Conservation (phyloP, 1,139 yeast species). For the Keqinozyma sinolaborantium region DNA sequence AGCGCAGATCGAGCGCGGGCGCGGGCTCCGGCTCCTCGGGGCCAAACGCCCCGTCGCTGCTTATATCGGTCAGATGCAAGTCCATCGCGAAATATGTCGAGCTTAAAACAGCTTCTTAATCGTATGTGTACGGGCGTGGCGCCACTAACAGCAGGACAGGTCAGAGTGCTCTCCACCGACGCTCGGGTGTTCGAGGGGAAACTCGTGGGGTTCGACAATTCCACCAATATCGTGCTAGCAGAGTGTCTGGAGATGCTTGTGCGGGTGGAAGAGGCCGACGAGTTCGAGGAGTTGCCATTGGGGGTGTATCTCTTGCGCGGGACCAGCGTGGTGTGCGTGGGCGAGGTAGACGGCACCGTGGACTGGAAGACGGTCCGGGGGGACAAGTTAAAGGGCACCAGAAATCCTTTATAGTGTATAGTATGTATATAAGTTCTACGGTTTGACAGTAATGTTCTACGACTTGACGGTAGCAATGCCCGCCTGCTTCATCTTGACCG, state of each 20-base stretch:
- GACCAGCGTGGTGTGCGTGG: conserved; percentile 75
- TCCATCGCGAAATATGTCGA: conserved; percentile 25
- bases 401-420: conserved; percentile 30
- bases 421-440: conserved; percentile 1
- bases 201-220: conserved; percentile 78
- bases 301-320: conserved; percentile 79
- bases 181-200: conserved; percentile 72
- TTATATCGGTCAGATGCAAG: not conserved
- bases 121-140: conserved; percentile 26
- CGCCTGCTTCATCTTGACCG: conserved; percentile 69
- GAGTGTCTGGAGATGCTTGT: conserved; percentile 55
- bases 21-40: too few relatives aligned
- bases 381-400: conserved; percentile 34
- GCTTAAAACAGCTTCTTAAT: conserved; percentile 31
- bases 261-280: conserved; percentile 43
- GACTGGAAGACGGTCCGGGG: conserved; percentile 58
- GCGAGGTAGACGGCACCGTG: conserved; percentile 53
- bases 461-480: conserved; percentile 49
- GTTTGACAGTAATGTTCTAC: conserved; percentile 1
- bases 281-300: conserved; percentile 44
- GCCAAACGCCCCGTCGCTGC: conserved; percentile 2
- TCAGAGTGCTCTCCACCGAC: conserved; percentile 78
- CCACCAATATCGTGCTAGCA: conserved; percentile 68
- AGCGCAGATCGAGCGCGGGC: too few relatives aligned
- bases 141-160: conserved; percentile 46